Evolutionary conservation across 2,329 filamentous ascomycete genomes (phyloP), one percentile per base, ranked within the genome.

Genomic region (Talaromyces sp.): DNA sequence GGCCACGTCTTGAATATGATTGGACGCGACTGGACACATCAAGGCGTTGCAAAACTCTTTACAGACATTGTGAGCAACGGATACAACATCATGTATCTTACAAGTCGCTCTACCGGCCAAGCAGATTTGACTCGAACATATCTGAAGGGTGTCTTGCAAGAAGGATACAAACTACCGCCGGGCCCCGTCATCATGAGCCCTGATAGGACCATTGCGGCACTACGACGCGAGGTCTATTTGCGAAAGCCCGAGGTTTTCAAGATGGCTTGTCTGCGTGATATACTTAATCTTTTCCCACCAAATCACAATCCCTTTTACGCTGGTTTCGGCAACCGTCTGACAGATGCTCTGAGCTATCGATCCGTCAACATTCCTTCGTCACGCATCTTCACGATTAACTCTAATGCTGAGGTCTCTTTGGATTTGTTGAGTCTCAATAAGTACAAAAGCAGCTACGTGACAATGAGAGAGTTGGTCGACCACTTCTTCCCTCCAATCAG

Each of bases 181-280:
- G 95, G 96, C 0, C 95, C 95, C 0, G 96, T 96, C 0, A 98
- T 99, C 68, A 88, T 97, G 78, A 96, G 91, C 41, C 96, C 95
- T 0, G 95, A 99, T 77, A 86, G 95, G 63, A 98, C 93, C 0
- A 96, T 98, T 80, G 93, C 96, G 8, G 96, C 95, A 0, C 80
- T 99, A 35, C 86, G 95, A 65, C 88, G 95, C 57, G 95, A 99
- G 76, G 87, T 99, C 6, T 99, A 99, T 75, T 84, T 99, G 31
- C 88, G 95, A 62, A 98, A 99, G 76, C 96, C 95, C 0, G 93
- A 99, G 74, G 92, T 99, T 8, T 99, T 99, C 86, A 99, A 99
- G 80, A 99, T 99, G 96, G 93, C 95, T 2, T 99, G 95, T 68
- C 81, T 99, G 22, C 89, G 95, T 47, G 95, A 99, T 76, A 98